A percentile compares a stretch with the other conserved stretches of the same genome.
phyloP scores from a whole-genome alignment of 228 moss, liverwort and hornwort species.

The Sphagnum fallax region DNA sequence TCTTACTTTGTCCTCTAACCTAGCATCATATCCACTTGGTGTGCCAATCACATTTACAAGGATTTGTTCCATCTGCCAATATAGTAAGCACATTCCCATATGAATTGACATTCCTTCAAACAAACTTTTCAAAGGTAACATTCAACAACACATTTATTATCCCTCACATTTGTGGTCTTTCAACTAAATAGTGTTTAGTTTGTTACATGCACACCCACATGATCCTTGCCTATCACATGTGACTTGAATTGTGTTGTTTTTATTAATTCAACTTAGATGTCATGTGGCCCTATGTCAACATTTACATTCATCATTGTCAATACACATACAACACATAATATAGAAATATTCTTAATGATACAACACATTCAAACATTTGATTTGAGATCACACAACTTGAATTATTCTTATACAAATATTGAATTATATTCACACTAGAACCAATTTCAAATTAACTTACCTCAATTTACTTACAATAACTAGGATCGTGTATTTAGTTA shows the following conservation, averaged over 20 bases:
- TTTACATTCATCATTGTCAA: too few species aligned
- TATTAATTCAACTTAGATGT: too few species aligned
- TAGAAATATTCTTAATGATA: too few species aligned
- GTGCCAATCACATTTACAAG: slow-evolving; percentile 24
- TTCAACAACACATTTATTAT: slow-evolving; percentile 20
- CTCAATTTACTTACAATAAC: too few species aligned
- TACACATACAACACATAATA: too few species aligned
- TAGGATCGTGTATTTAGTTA: too few species aligned
- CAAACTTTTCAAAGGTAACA: slow-evolving; percentile 4
- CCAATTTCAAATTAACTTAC: too few species aligned
- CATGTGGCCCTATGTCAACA: too few species aligned
- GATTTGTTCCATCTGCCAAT: slow-evolving; percentile 24
- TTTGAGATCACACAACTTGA: too few species aligned
- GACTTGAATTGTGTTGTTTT: background rate
- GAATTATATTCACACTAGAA: too few species aligned
- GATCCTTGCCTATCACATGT: slow-evolving; percentile 29
- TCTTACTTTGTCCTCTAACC: slow-evolving; percentile 24
- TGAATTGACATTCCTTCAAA: slow-evolving; percentile 20
- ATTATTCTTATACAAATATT: too few species aligned
- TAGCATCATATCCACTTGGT: slow-evolving; percentile 20
- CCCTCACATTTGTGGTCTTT: slow-evolving; percentile 16
- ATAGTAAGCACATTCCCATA: slow-evolving; percentile 26
- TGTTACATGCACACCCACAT: slow-evolving; percentile 26
- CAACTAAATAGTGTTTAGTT: slow-evolving; percentile 27
- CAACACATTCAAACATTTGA: too few species aligned